Base-by-base conservation (phyloP, 768 basidiomycete species). In the Lanmaoa pseudosensibilis region DNA sequence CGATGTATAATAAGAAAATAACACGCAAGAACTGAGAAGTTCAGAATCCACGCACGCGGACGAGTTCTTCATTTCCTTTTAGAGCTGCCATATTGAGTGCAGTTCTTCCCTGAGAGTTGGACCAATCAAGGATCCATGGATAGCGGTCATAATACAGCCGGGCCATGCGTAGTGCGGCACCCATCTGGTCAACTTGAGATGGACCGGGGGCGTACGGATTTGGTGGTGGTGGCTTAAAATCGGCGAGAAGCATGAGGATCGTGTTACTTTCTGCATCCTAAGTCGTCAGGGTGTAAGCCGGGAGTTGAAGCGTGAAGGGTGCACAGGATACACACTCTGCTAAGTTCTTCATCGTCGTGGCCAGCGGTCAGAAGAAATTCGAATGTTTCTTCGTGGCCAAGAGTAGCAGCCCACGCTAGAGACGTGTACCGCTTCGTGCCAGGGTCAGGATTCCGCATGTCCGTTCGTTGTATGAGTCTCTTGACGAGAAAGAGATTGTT, bases 231-330 rank as follows among this genome's bases (percentile, higher is more conserved):
- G 88, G 84, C 50, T 83, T 87, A 41, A 88, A 78, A 62, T 93
- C 92, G 25, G 94, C 93, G n/a, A 98, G 83, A 12, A 96, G 80
- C 78, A 94, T 93, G 46, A 97, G 85, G 45, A 97, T 88, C 1
- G 94, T 97, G 69, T 94, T 94, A 65, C 90, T 90, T 67, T 96
- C 94, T 7, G 83, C 83, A 69, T 98, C 95, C 95, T 97, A 50
- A 30, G 30, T 53, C 34, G 47, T 39, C 52, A 44, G 46, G 43
- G 55, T 54, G 50, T 68, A 57, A 67, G 65, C 59, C 61, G 40
- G 55, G 47, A 50, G 46, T 10, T 25, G 48, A 54, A 50, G 50
- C 36, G 55, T 45, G 44, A 51, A 50, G 21, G 34, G 48, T 38
- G 56, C 12, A 34, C 54, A 38, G 45, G 37, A 56, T 44, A 77